Conservation (phyloP, 345 rosid species). For the Brassica rapa region DNA sequence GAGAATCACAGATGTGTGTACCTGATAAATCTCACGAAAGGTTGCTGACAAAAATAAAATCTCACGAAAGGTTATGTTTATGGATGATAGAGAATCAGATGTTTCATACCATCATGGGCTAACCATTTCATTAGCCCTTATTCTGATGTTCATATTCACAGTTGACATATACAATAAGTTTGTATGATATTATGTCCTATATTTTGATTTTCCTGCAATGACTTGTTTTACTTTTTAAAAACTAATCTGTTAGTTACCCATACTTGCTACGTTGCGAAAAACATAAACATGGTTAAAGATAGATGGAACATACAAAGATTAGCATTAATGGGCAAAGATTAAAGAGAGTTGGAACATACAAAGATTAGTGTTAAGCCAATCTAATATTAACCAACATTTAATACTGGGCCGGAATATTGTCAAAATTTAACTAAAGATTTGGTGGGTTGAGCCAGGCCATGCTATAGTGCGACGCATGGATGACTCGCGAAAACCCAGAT, state of each 20-base stretch:
- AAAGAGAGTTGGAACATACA: no score
- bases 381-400: no score
- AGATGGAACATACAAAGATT: no score
- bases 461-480: background rate
- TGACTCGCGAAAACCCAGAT: background rate
- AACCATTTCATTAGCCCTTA: background rate
- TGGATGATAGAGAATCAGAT: background rate
- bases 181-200: background rate
- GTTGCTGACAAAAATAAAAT: background rate
- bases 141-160: no score
- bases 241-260: no score
- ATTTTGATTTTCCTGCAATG: background rate
- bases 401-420: no score
- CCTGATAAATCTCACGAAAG: background rate
- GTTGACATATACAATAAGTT: no score
- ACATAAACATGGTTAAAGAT: no score
- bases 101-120: background rate
- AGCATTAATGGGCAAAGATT: no score
- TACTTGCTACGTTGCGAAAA: no score
- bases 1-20: background rate
- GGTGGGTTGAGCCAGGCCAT: background rate
- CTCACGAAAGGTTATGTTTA: background rate
- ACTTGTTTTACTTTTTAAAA: background rate
- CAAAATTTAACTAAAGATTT: no score
- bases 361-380: no score